A percentile compares a stretch with the other conserved stretches of the same genome.
These are phyloP conservation scores for Globisporangium megalacanthum DNA, from an alignment of 352 stramenopile genomes.

Conservation along the genomic window DNA sequence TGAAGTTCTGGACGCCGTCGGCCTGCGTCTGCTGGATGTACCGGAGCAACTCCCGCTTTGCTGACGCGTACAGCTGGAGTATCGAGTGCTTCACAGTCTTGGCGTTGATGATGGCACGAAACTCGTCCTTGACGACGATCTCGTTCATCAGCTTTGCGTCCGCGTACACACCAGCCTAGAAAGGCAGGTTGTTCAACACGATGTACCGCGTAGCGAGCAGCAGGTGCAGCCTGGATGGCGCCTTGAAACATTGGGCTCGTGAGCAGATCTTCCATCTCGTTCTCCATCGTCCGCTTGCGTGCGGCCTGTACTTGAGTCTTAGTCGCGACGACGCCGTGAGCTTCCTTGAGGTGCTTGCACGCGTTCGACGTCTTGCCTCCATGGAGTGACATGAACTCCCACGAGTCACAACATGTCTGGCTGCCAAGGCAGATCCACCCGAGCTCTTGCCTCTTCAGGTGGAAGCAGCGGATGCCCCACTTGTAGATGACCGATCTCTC, in stretches of 20 bases:
- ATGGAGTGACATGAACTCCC: constrained; percentile 1
- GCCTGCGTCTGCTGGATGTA: no score
- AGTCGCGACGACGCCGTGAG: constrained; percentile 1
- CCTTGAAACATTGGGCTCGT: neutral
- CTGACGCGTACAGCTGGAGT: no score
- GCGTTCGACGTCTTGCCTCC: constrained; percentile 9
- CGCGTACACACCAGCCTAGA: neutral
- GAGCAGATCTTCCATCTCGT: constrained; percentile 4
- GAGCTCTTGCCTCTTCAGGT: no score
- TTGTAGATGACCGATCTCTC: no score
- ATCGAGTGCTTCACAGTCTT: neutral
- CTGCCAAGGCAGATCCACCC: no score
- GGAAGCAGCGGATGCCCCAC: no score
- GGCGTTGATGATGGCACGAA: neutral
- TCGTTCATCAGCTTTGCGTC: constrained; percentile 4
- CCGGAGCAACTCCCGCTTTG: no score
- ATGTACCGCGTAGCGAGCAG: constrained; percentile 3
- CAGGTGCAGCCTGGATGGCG: constrained; percentile 1
- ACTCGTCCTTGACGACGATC: constrained; percentile 1
- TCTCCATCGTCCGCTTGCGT: neutral
- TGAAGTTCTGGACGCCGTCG: neutral
- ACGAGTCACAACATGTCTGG: constrained; percentile 1
- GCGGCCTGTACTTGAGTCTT: constrained; percentile 2
- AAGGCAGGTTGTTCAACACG: constrained; percentile 2
- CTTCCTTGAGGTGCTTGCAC: constrained; percentile 7